Conservation (phyloP, 805 yeast genomes). For the Candida hungchunana region DNA sequence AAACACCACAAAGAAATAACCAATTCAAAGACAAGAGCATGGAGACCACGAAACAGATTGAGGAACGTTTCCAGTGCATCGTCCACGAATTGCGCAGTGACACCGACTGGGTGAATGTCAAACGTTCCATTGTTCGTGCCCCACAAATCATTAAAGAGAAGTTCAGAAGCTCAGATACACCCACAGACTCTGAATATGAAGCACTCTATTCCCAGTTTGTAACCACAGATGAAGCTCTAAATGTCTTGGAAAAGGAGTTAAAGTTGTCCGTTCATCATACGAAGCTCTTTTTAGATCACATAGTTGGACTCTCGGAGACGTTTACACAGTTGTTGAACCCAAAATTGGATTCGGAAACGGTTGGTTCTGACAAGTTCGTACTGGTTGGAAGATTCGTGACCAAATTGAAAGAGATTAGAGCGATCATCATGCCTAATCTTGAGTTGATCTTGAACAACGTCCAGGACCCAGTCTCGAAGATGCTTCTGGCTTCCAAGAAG, state of each 20-base stretch:
- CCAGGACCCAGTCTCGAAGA: conserved; percentile 17
- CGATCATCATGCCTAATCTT: conserved; percentile 17
- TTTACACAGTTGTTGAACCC: conserved; percentile 13
- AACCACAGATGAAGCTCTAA: conserved; percentile 2
- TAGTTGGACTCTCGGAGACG: conserved; percentile 4
- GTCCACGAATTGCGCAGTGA: conserved; percentile 25
- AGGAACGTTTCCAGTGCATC: conserved; percentile 22
- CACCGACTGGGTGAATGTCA: conserved; percentile 36
- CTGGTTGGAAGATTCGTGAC: conserved; percentile 1
- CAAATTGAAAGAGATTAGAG: conserved; percentile 12
- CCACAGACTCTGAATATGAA: conserved; percentile 40
- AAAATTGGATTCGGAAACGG: conserved; percentile 3
- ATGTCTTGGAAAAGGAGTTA: conserved; percentile 16
- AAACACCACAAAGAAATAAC: too few species aligned
- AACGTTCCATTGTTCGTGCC: conserved; percentile 75
- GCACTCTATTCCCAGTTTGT: conserved; percentile 3
- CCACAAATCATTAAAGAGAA: conserved; percentile 90
- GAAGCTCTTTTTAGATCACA: conserved; percentile 8
- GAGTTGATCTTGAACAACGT: conserved; percentile 26
- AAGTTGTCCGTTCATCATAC: conserved; percentile 4
- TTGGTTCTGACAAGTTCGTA: not conserved
- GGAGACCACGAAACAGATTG: too few species aligned
- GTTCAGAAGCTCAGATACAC: conserved; percentile 65
- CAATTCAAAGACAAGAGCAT: too few species aligned
- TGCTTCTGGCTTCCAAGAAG: conserved; percentile 18